Evolutionary conservation across 257 asterid species (phyloP).

Genomic region (Jasminum sambac): DNA sequence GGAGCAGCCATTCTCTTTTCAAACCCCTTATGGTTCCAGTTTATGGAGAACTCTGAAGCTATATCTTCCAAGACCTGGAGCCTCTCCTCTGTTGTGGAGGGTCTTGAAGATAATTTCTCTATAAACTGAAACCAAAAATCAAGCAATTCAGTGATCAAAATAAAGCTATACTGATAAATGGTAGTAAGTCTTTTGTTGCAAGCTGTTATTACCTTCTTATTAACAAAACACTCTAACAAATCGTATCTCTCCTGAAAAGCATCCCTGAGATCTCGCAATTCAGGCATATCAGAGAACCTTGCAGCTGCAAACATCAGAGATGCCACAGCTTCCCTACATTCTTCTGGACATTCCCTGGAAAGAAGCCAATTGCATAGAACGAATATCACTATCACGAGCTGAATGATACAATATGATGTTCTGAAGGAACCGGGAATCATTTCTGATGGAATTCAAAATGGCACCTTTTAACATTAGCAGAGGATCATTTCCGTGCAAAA

Average conservation of each 20-base stretch:
- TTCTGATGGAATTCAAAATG: constrained; percentile 2
- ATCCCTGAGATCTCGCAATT: constrained; percentile 90
- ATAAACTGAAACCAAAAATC: constrained; percentile 59
- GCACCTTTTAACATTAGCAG: background rate
- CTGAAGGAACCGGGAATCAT: background rate
- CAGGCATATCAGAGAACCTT: constrained; percentile 95
- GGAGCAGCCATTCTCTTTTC: constrained; percentile 72
- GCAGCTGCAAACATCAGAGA: constrained; percentile 97
- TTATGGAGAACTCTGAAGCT: constrained; percentile 75
- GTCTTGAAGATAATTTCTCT: constrained; percentile 69
- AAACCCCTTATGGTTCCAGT: constrained; percentile 79
- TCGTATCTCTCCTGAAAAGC: constrained; percentile 73
- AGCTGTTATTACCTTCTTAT: constrained; percentile 61
- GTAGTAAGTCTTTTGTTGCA: constrained; percentile 5
- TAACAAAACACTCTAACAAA: constrained; percentile 64
- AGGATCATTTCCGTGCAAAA: background rate
- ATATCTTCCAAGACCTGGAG: constrained; percentile 76
- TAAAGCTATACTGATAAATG: constrained; percentile 17
- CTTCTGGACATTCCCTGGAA: constrained; percentile 91
- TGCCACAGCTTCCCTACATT: constrained; percentile 86
- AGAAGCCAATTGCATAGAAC: constrained; percentile 25
- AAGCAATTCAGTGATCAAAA: constrained; percentile 30
- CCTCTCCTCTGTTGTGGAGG: constrained; percentile 58
- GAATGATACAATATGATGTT: constrained; percentile 21
- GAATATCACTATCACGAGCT: constrained; percentile 18